Conservation (phyloP, 2,329 filamentous ascomycete genomes). For the Aureobasidium uvarum region DNA sequence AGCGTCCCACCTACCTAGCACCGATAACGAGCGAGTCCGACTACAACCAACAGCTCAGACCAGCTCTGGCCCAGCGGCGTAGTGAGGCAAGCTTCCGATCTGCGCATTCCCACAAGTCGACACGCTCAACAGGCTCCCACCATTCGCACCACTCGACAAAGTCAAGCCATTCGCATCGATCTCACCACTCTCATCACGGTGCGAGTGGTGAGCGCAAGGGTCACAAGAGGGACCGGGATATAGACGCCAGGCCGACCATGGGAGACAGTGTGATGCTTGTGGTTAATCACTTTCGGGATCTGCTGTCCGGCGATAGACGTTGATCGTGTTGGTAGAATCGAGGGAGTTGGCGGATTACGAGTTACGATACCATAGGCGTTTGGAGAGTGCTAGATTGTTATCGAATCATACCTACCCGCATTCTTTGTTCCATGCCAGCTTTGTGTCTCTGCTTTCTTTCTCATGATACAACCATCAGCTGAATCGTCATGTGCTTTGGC, state of each 20-base stretch:
- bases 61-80: not conserved
- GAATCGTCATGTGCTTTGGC: too few species aligned
- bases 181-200: not conserved
- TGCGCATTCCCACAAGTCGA: slow-evolving; percentile 12
- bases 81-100: slow-evolving; percentile 12
- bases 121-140: not conserved
- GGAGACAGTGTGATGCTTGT: slow-evolving; percentile 24
- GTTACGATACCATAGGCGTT: not conserved
- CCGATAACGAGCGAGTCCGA: not conserved
- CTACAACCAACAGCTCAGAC: not conserved
- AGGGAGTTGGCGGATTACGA: not conserved
- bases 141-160: not conserved
- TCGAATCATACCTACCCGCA: not conserved
- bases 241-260: slow-evolving; percentile 18
- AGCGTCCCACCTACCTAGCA: not conserved
- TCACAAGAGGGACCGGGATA: not conserved
- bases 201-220: not conserved
- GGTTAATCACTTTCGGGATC: slow-evolving; percentile 6
- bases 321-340: not conserved
- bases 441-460: not conserved
- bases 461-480: not conserved
- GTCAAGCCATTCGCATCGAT: slow-evolving; percentile 1
- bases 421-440: not conserved
- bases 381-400: not conserved
- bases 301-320: slow-evolving; percentile 11